Evolutionary conservation across 495 filamentous ascomycete genomes (phyloP), one percentile per base, ranked within the genome.

Genomic region (Aspergillus homomorphus): DNA sequence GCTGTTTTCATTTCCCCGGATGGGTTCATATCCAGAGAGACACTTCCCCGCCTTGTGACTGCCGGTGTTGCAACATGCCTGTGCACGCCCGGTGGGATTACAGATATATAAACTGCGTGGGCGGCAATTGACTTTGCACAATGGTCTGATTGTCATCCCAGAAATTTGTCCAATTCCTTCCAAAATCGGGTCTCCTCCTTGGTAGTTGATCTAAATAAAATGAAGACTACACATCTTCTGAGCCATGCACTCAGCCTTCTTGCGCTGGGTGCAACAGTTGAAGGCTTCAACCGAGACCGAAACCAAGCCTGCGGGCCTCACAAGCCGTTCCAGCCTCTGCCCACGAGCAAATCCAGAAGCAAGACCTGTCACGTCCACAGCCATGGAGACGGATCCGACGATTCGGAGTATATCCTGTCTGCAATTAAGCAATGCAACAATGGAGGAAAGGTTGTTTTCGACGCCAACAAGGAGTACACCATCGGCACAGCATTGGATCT

Each of bases 401-500:
- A 88, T 57, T 82, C 86, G 12, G 56, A 69, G 4, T 72, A 80
- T 51, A 83, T 90, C 51, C 69, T 89, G 3, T 64, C 73, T 0
- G 84, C 86, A 4, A 65, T 88, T 45, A 74, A 84, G 41, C 61
- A 77, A 22, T 89, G 87, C 69, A 89, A 89, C 65, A 73, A 86
- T 66, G 87, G 86, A 18, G 87, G 85, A 3, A 82, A 81, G 56
- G 82, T 87, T 5, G 77, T 89, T 9, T 89, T 89, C 61, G 74
- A 78, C 20, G 66, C 68, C 20, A 73, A 73, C n/a, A 74, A 68
- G 57, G 70, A 74, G 4, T 90, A 88, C 62, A 79, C 76, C 22
- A 81, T 89, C 58, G 83, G 83, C 4, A 88, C 80, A 6, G 86
- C 86, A 6, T 65, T 89, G 58, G 83, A 89, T 61, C 67, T 87